phyloP scores from a whole-genome alignment of 306 rosid species.

The Neltuma alba region DNA sequence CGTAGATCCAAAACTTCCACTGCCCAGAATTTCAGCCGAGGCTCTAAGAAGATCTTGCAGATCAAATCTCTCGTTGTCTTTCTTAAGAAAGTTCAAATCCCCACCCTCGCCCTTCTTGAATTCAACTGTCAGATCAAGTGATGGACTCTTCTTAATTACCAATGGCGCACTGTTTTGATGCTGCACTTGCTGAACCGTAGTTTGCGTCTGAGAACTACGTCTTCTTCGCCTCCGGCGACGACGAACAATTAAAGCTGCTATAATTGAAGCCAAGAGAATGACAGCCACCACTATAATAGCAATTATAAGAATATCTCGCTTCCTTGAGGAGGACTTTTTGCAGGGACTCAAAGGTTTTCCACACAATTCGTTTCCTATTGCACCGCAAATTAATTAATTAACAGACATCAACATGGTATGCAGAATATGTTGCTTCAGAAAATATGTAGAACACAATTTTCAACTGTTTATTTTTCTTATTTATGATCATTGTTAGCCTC shows the following conservation, averaged over 20 bases:
- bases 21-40: slow-evolving; percentile 79
- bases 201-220: background rate
- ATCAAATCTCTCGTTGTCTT: slow-evolving; percentile 52
- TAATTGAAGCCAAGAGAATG: slow-evolving; percentile 36
- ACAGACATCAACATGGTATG: background rate
- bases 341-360: slow-evolving; percentile 69
- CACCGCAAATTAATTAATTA: slow-evolving; percentile 14
- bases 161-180: background rate
- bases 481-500: background rate
- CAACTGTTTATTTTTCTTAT: too few relatives aligned
- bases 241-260: slow-evolving; percentile 33
- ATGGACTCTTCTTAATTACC: slow-evolving; percentile 21
- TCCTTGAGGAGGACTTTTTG: slow-evolving; percentile 40
- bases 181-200: background rate
- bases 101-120: slow-evolving; percentile 43
- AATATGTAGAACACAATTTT: background rate
- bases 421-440: too few relatives aligned
- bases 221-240: slow-evolving; percentile 20
- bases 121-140: slow-evolving; percentile 27
- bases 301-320: slow-evolving; percentile 30
- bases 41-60: slow-evolving; percentile 74
- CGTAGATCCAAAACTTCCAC: slow-evolving; percentile 84
- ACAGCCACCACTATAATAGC: slow-evolving; percentile 37
- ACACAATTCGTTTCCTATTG: slow-evolving; percentile 70
- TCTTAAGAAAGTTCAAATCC: slow-evolving; percentile 48